These are phyloP conservation scores for Ceratocystis harringtonii DNA, from an alignment of 2,329 filamentous ascomycete genomes.

Conservation along the genomic window DNA sequence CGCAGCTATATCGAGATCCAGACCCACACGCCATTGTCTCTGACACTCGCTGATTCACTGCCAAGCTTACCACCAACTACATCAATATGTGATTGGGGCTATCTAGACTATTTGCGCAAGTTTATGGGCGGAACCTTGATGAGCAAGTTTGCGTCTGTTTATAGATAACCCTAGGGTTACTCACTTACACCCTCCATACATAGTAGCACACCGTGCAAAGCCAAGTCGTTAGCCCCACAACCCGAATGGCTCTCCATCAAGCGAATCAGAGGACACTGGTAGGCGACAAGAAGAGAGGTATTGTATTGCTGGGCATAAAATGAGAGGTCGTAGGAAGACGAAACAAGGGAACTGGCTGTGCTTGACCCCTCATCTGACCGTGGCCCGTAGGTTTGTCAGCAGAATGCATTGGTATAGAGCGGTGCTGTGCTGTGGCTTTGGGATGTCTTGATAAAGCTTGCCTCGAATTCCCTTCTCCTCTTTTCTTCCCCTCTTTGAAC, in stretches of 20 bases:
- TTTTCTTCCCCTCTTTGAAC: background rate
- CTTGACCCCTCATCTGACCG: background rate
- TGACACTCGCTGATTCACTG: too few relatives aligned
- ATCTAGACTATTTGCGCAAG: slow-evolving; percentile 11
- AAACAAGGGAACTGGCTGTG: background rate
- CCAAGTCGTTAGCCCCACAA: background rate
- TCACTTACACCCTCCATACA: slow-evolving; percentile 4
- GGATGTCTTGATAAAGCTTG: background rate
- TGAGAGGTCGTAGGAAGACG: background rate
- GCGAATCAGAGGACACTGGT: background rate
- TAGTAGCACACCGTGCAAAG: background rate
- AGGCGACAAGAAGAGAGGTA: background rate
- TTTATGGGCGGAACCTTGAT: slow-evolving; percentile 18
- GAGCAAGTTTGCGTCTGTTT: slow-evolving; percentile 19
- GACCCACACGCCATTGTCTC: background rate
- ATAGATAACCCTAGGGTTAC: slow-evolving; percentile 13
- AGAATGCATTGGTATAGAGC: background rate
- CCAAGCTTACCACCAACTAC: background rate
- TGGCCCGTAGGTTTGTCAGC: slow-evolving; percentile 4
- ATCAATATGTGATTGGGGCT: background rate
- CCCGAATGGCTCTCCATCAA: slow-evolving; percentile 9
- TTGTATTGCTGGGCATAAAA: background rate
- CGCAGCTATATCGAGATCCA: background rate
- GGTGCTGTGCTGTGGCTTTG: background rate
- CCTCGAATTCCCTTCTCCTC: background rate